phyloP scores from a whole-genome alignment of 2,329 filamentous ascomycete genomes.

The Rhexocercosporidium sp. region DNA sequence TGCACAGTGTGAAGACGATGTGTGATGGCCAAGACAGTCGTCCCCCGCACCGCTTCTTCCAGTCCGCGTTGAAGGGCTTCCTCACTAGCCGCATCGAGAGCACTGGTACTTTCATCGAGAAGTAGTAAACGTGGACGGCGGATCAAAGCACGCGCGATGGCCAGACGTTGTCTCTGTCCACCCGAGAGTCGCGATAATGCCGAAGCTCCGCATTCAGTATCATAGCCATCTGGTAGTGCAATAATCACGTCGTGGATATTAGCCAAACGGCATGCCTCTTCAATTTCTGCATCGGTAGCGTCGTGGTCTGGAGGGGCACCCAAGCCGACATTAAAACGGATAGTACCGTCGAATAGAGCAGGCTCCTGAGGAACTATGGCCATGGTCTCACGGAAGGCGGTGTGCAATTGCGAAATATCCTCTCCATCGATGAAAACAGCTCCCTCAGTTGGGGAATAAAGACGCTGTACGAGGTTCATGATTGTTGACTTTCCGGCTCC shows the following conservation, averaged over 20 bases:
- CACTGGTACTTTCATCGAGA: conserved; percentile 91
- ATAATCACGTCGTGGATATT: conserved; percentile 92
- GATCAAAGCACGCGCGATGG: conserved; percentile 86
- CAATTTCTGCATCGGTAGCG: conserved; percentile 47
- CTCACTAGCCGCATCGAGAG: conserved; percentile 89
- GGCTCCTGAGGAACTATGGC: conserved; percentile 63
- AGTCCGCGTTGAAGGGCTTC: conserved; percentile 89
- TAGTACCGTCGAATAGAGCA: conserved; percentile 60
- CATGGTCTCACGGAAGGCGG: conserved; percentile 57
- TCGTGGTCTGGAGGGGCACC: conserved; percentile 59
- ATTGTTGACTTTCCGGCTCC: conserved; percentile 72
- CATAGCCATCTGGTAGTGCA: conserved; percentile 80
- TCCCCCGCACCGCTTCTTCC: conserved; percentile 83
- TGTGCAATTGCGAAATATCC: conserved; percentile 51
- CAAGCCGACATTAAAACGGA: conserved; percentile 61
- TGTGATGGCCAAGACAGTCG: conserved; percentile 78
- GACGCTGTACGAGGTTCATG: conserved; percentile 58
- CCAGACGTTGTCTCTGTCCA: conserved; percentile 93
- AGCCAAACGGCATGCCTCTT: conserved; percentile 81
- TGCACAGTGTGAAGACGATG: conserved; percentile 92
- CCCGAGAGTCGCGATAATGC: conserved; percentile 85
- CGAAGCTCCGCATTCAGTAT: conserved; percentile 88
- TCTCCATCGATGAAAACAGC: conserved; percentile 34
- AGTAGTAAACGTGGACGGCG: conserved; percentile 88
- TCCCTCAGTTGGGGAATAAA: conserved; percentile 49